These are phyloP conservation scores for Castanea mollissima DNA, from an alignment of 306 rosid species.

Conservation along the genomic window DNA sequence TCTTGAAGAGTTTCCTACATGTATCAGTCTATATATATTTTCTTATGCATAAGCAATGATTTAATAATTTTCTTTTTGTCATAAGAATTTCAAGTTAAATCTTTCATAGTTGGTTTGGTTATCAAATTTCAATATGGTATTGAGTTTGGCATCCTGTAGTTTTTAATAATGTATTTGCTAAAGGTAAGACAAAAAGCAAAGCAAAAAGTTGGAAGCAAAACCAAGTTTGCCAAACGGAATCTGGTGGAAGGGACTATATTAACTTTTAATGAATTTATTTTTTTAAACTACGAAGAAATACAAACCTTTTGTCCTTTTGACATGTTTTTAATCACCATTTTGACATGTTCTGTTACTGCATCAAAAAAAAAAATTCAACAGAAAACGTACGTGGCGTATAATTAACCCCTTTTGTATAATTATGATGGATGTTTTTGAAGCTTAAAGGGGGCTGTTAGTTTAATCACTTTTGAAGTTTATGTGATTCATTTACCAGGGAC, in stretches of 20 bases:
- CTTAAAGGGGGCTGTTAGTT: neutral
- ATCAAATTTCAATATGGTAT: neutral
- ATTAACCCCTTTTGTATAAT: neutral
- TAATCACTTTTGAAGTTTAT: neutral
- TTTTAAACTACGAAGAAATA: neutral
- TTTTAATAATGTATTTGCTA: no score
- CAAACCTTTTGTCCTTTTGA: neutral
- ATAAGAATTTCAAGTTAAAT: neutral
- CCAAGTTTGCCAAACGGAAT: no score
- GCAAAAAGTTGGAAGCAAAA: no score
- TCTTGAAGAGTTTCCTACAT: neutral
- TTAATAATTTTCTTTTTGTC: neutral
- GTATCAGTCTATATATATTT: neutral
- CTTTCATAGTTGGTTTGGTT: neutral
- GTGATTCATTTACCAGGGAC: neutral
- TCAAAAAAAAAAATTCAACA: neutral
- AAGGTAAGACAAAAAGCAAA: no score
- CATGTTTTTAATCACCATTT: neutral
- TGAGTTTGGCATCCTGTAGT: neutral
- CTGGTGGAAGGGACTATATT: neutral
- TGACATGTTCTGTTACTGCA: neutral
- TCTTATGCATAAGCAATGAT: neutral
- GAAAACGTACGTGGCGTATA: neutral
- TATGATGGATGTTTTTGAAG: neutral
- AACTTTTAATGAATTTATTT: neutral